phyloP scores from a whole-genome alignment of 208 protist species.

The Trypanosoma conorhini region DNA sequence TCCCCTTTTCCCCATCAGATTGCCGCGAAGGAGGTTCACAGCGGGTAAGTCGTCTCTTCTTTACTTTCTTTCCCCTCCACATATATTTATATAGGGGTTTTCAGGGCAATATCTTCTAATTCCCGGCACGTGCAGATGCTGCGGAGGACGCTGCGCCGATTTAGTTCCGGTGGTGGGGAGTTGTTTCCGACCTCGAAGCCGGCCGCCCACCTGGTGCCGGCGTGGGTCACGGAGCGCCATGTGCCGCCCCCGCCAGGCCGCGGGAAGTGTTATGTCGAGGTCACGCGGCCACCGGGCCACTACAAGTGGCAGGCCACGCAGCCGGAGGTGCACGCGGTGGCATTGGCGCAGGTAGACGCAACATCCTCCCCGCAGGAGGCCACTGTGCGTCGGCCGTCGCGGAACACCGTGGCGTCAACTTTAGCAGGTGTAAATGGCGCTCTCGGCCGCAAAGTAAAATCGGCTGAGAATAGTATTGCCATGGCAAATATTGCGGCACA shows the following conservation, averaged over 20 bases:
- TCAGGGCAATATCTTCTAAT: background rate
- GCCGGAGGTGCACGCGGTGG: constrained; percentile 39
- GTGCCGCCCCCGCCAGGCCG: constrained; percentile 51
- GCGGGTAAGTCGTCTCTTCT: background rate
- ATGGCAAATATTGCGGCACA: constrained; percentile 70
- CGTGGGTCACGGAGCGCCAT: constrained; percentile 57
- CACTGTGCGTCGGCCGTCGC: constrained; percentile 33
- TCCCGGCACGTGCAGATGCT: constrained; percentile 16
- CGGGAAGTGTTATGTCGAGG: constrained; percentile 48
- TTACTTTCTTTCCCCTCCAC: background rate
- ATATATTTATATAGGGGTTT: background rate
- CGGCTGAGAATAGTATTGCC: constrained; percentile 44
- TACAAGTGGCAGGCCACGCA: constrained; percentile 52
- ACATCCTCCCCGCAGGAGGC: constrained; percentile 25
- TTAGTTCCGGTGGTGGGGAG: constrained; percentile 68
- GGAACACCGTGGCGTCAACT: constrained; percentile 24
- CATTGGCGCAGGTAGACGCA: constrained; percentile 22
- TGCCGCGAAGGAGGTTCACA: background rate
- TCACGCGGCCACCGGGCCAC: constrained; percentile 37
- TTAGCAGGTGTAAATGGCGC: constrained; percentile 36
- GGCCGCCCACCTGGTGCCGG: constrained; percentile 57
- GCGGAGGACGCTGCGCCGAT: constrained; percentile 32
- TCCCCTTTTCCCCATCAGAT: background rate
- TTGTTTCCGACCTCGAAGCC: constrained; percentile 84
- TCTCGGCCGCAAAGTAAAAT: constrained; percentile 43